Percentiles rank a stretch among this genome's conserved stretches.
Evolutionary conservation across 345 rosid genomes (phyloP).

Genomic region (Boechera retrofracta): DNA sequence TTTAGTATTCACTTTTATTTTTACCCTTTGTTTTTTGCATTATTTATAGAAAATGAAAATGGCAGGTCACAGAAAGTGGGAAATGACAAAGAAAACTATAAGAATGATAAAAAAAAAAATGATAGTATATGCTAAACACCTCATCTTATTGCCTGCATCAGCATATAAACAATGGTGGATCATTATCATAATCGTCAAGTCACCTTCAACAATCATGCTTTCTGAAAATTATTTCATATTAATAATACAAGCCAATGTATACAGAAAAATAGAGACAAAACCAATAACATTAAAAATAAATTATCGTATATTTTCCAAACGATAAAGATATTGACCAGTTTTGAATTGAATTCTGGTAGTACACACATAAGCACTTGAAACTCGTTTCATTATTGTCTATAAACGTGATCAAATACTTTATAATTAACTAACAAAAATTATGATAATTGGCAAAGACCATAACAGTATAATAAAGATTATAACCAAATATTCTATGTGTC

Average conservation of each 20-base stretch:
- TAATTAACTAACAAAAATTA: not conserved
- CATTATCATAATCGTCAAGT: slow-evolving; percentile 28
- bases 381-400: not conserved
- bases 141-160: slow-evolving; percentile 37
- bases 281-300: not conserved
- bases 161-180: slow-evolving; percentile 20
- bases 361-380: slow-evolving; percentile 1
- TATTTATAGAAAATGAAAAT: slow-evolving; percentile 26
- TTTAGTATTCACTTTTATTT: not conserved
- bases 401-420: not conserved
- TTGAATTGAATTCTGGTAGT: too few species aligned
- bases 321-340: not conserved
- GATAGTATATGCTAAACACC: slow-evolving; percentile 53
- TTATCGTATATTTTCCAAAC: not conserved
- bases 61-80: slow-evolving; percentile 46
- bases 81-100: slow-evolving; percentile 30
- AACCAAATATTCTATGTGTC: slow-evolving; percentile 11
- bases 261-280: slow-evolving; percentile 30
- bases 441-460: not conserved
- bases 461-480: not conserved
- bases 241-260: slow-evolving; percentile 24
- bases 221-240: slow-evolving; percentile 31
- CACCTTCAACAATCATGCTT: slow-evolving; percentile 35
- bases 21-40: not conserved
- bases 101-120: not conserved